A percentile compares a stretch with the other conserved stretches of the same genome.
These are phyloP conservation scores for Cladochytrium replicatum DNA, from an alignment of 192 early-diverging fungal genomes.

Conservation along the genomic window DNA sequence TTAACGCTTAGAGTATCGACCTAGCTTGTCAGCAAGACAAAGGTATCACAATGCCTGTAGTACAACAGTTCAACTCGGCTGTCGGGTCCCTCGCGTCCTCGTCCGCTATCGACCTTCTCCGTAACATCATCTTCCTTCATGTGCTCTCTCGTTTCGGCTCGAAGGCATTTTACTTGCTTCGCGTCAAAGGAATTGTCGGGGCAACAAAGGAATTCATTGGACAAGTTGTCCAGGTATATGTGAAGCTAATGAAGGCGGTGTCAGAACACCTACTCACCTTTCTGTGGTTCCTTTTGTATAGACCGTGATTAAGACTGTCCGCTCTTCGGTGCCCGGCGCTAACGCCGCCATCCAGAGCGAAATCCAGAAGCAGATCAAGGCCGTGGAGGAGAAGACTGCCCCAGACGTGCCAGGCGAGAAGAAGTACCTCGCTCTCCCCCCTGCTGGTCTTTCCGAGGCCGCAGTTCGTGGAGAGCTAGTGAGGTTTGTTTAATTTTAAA, in stretches of 20 bases:
- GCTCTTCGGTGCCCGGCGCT: slow-evolving; percentile 28
- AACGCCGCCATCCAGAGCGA: slow-evolving; percentile 60
- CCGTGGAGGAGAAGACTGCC: slow-evolving; percentile 70
- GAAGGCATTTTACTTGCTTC: slow-evolving; percentile 31
- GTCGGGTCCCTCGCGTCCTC: too few species aligned
- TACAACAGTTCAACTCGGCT: too few species aligned
- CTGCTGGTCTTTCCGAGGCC: slow-evolving; percentile 48
- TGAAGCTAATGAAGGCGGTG: neutral
- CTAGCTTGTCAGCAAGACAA: too few species aligned
- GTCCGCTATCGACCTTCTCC: slow-evolving; percentile 31
- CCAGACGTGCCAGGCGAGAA: slow-evolving; percentile 49
- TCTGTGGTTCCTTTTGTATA: too few species aligned
- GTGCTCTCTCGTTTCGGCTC: slow-evolving; percentile 41
- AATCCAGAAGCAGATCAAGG: slow-evolving; percentile 63
- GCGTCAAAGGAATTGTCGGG: slow-evolving; percentile 44
- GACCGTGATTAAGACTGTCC: neutral
- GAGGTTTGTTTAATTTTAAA: too few species aligned
- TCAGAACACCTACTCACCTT: neutral
- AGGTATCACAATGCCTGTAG: too few species aligned
- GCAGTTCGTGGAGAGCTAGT: slow-evolving; percentile 49
- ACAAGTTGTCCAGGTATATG: slow-evolving; percentile 34
- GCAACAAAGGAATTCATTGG: slow-evolving; percentile 34
- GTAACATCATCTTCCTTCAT: slow-evolving; percentile 52
- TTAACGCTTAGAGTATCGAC: too few species aligned
- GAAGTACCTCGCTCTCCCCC: slow-evolving; percentile 58